Base-by-base conservation (phyloP, 495 filamentous ascomycete genomes). In the Podospora didyma region DNA sequence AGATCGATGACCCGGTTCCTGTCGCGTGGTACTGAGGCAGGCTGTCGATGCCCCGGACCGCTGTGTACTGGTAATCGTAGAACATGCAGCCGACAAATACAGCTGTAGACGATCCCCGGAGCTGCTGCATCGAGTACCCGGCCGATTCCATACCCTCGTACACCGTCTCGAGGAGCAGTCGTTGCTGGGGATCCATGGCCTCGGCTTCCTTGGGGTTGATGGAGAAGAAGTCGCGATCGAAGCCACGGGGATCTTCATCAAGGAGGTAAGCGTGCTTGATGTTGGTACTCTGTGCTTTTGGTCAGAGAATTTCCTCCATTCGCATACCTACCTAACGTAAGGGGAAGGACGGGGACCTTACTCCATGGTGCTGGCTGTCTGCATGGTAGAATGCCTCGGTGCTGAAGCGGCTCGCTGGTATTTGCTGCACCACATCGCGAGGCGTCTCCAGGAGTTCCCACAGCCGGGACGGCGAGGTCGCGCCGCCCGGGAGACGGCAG, bases 11-110 rank as follows among this genome's bases (percentile, higher is more conserved):
- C 3, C 50, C 53, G 1, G 48, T 56, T 5, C 73, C 73, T 0
- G 72, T 74, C 0, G 61, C 65, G 6, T 57, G 34, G 49, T 73
- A 68, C 2, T 24, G 56, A 0, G 65, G 67, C 2, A 55, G 21
- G 0, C 50, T 45, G 12, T 46, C 39, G 12, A 17, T 12, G 39
- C 23, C 51, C 42, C 42, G 20, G 12, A 62, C 19, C 2, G 35
- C 26, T 4, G 54, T 50, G 2, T 86, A 86, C 10, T 87, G 88
- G 48, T 91, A 84, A 3, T 89, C 78, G 64, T 87, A 80, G 16
- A 85, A 80, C 61, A 73, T 83, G 6, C 87, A 86, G 85, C 88
- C 46, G 82, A 79, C 60, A 89, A 85, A 0, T 86, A 89, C 31
- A 21, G 37, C 50, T 0, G 45, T 58, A 31, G 24, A n/a, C n/a